phyloP scores from a whole-genome alignment of 164 flowering plant species.

The Magnolia officinalis region DNA sequence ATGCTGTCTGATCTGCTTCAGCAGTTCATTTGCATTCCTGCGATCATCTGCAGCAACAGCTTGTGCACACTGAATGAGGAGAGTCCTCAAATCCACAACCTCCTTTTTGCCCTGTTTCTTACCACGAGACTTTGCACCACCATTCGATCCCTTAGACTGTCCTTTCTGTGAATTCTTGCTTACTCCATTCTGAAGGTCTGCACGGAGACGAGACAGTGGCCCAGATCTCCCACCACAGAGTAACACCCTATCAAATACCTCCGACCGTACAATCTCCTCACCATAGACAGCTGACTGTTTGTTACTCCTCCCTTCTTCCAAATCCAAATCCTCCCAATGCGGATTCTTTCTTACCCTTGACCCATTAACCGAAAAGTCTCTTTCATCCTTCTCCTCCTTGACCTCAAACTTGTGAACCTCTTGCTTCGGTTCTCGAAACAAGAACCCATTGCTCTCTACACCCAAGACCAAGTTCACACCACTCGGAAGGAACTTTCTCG shows the following conservation, averaged over 20 bases:
- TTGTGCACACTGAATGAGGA: slow-evolving; percentile 75
- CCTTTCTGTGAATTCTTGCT: slow-evolving; percentile 35
- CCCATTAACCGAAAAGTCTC: slow-evolving; percentile 14
- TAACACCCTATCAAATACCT: slow-evolving; percentile 60
- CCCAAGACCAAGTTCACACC: slow-evolving; percentile 16
- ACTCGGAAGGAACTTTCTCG: slow-evolving; percentile 58
- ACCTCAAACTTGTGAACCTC: slow-evolving; percentile 10
- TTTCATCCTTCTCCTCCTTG: slow-evolving; percentile 24
- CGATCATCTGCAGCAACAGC: slow-evolving; percentile 77
- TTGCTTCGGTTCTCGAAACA: slow-evolving; percentile 10
- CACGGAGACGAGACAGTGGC: slow-evolving; percentile 23
- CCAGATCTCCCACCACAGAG: slow-evolving; percentile 32
- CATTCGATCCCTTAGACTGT: slow-evolving; percentile 36
- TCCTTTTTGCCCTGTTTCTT: slow-evolving; percentile 54
- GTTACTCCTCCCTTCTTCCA: slow-evolving; percentile 51
- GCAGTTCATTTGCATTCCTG: slow-evolving; percentile 54
- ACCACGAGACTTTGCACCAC: slow-evolving; percentile 47
- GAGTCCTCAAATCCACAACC: slow-evolving; percentile 76
- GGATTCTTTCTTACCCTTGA: slow-evolving; percentile 49
- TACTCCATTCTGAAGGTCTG: slow-evolving; percentile 33
- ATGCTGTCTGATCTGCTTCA: slow-evolving; percentile 71
- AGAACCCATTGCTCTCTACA: slow-evolving; percentile 16
- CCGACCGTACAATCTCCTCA: slow-evolving; percentile 33
- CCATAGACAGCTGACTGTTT: slow-evolving; percentile 53
- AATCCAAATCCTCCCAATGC: slow-evolving; percentile 30